phyloP scores from a whole-genome alignment of 1,139 yeast genomes.

The Scheffersomyces insectosa region DNA sequence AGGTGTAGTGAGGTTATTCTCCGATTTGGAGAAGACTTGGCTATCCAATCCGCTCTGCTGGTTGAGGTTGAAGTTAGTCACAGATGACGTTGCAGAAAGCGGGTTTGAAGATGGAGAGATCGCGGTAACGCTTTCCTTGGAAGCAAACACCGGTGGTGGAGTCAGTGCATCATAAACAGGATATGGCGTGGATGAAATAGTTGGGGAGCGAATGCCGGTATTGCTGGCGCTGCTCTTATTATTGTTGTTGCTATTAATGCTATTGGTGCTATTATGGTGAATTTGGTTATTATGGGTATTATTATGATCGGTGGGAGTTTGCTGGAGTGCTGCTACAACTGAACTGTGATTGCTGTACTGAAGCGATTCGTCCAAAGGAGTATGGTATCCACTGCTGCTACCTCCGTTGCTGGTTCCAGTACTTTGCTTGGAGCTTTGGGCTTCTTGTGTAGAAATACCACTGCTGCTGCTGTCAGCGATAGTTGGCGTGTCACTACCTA shows the following conservation, averaged over 20 bases:
- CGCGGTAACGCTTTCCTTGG: conserved; percentile 3
- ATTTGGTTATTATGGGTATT: too few relatives aligned
- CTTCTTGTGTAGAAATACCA: too few relatives aligned
- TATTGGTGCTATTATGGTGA: not conserved
- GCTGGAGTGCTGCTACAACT: not conserved
- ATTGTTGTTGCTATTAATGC: not conserved
- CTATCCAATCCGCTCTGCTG: conserved; percentile 3
- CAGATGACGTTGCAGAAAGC: conserved; percentile 39
- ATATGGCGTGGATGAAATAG: conserved; percentile 2
- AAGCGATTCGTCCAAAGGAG: not conserved
- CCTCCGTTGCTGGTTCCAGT: not conserved
- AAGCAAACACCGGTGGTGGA: conserved; percentile 17
- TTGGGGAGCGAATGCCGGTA: not conserved
- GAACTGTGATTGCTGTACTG: not conserved
- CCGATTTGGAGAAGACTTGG: conserved; percentile 27
- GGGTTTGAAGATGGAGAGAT: conserved; percentile 33
- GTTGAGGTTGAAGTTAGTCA: conserved; percentile 36
- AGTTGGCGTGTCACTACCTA: conserved; percentile 1
- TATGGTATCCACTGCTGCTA: not conserved
- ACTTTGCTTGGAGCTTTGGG: too few relatives aligned
- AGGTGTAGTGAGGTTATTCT: conserved; percentile 25
- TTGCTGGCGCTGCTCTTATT: not conserved
- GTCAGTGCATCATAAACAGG: conserved; percentile 11
- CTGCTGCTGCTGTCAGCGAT: not conserved
- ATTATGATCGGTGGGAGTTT: conserved; percentile 1